A percentile compares a stretch with the other conserved stretches of the same genome.
These are phyloP conservation scores for Cladosporium sp. DNA, from an alignment of 2,329 filamentous ascomycete species.

Conservation along the genomic window DNA sequence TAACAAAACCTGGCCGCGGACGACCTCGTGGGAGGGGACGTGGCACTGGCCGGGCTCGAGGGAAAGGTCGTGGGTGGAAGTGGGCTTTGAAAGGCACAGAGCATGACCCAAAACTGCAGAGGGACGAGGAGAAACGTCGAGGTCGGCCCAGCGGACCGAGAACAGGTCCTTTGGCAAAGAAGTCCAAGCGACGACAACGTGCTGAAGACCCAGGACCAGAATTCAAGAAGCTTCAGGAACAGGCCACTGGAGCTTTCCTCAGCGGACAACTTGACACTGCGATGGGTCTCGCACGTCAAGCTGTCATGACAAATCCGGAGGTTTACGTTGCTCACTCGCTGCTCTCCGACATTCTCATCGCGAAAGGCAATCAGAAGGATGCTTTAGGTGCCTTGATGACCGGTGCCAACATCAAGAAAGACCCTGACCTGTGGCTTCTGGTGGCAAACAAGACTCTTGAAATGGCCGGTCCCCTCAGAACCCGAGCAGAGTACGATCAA, in stretches of 20 bases:
- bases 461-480: slow-evolving; percentile 46
- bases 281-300: slow-evolving; percentile 52
- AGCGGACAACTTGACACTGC: slow-evolving; percentile 63
- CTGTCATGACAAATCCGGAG: slow-evolving; percentile 61
- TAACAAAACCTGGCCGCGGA: slow-evolving; percentile 7
- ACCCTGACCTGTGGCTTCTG: slow-evolving; percentile 59
- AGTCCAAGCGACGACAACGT: slow-evolving; percentile 41
- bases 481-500: slow-evolving; percentile 47
- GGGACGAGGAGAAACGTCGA: slow-evolving; percentile 26
- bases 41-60: slow-evolving; percentile 29
- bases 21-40: slow-evolving; percentile 23
- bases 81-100: slow-evolving; percentile 39
- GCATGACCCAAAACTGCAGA: slow-evolving; percentile 33
- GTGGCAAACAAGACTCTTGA: slow-evolving; percentile 59
- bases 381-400: slow-evolving; percentile 59
- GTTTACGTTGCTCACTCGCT: slow-evolving; percentile 64
- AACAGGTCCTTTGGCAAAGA: slow-evolving; percentile 25
- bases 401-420: slow-evolving; percentile 58
- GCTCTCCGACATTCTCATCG: slow-evolving; percentile 60
- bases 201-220: slow-evolving; percentile 66
- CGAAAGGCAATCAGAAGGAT: slow-evolving; percentile 58
- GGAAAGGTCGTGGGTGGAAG: slow-evolving; percentile 34
- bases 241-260: slow-evolving; percentile 70
- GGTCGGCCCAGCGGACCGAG: slow-evolving; percentile 24
- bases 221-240: slow-evolving; percentile 67